Conservation (phyloP, 176 grass and related monocot genomes). For the Neostapfia colusana region DNA sequence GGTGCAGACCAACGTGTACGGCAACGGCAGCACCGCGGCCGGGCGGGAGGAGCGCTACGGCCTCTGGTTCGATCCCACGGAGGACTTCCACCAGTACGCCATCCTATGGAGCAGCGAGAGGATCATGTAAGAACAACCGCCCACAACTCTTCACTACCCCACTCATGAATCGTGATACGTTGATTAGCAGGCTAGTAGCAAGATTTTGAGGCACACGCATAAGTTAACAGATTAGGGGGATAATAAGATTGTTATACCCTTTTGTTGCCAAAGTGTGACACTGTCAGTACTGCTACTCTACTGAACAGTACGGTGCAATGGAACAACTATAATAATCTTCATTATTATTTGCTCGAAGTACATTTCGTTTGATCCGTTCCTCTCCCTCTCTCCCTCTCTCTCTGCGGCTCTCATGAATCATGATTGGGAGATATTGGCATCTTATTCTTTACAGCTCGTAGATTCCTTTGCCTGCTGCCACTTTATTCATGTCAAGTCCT, state of each 20-base stretch:
- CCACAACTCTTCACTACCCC: not conserved
- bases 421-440: slow-evolving; percentile 43
- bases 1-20: slow-evolving; percentile 91
- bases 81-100: slow-evolving; percentile 80
- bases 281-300: too few relatives aligned
- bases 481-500: slow-evolving; percentile 50
- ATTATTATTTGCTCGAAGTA: slow-evolving; percentile 23
- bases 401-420: slow-evolving; percentile 5
- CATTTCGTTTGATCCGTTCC: slow-evolving; percentile 9
- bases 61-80: slow-evolving; percentile 77
- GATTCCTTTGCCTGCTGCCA: slow-evolving; percentile 40
- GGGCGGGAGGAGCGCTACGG: slow-evolving; percentile 80
- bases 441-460: slow-evolving; percentile 51
- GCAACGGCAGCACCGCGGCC: slow-evolving; percentile 71
- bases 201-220: not conserved
- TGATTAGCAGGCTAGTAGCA: not conserved
- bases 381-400: not conserved
- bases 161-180: not conserved
- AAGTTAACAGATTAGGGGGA: not conserved
- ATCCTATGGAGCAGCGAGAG: slow-evolving; percentile 65
- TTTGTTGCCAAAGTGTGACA: not conserved
- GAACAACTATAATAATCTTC: slow-evolving; percentile 15
- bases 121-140: slow-evolving; percentile 53
- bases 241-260: not conserved
- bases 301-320: not conserved